Base-by-base conservation (phyloP, 495 filamentous ascomycete genomes). In the Neurospora tetrasperma region DNA sequence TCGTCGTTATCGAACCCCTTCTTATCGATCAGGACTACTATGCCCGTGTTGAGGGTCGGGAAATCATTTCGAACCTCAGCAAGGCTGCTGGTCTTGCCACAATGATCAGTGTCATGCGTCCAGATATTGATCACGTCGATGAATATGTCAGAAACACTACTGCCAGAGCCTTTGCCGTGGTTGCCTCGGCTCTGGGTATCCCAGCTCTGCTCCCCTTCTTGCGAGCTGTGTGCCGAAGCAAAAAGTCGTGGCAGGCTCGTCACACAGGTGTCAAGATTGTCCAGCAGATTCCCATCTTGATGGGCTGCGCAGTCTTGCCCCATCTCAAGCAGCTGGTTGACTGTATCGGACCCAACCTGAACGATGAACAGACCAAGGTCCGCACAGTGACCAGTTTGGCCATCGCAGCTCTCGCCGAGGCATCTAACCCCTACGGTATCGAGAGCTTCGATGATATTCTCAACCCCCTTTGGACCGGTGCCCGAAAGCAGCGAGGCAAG, bases 121-220 rank as follows among this genome's bases (percentile, higher is more conserved):
- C 96, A 0, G 96, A 99, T 89, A 97, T 99, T 78, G 96, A 99
- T 75, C 95, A 98, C 73, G 92, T 93, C 5, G 96, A 99, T 80
- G 96, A 99, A 78, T 98, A 99, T 82, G 96, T 99, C n/a, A 87
- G 96, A 79, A 99, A 99, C 83, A 99, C 96, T 2, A 99, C 96
- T 6, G 96, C 96, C 73, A 88, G 96, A 83, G 96, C 96, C 5
- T 98, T 99, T 77, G 96, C 96, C 70, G 96, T 98, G 6, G 96
- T 99, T 35, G 96, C 96, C 16, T 97, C 94, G 42, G 96, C 96
- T 16, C 89, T 99, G 5, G 96, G 96, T 73, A 98, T 99, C 66
- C 96, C 96, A 10, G 93, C 94, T 12, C 89, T 99, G 48, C 88
- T 98, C 48, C 96, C 96, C 5, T 98, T 99, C 87, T 85, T 98